Conservation (phyloP, 306 rosid genomes). For the Prosopis cineraria region DNA sequence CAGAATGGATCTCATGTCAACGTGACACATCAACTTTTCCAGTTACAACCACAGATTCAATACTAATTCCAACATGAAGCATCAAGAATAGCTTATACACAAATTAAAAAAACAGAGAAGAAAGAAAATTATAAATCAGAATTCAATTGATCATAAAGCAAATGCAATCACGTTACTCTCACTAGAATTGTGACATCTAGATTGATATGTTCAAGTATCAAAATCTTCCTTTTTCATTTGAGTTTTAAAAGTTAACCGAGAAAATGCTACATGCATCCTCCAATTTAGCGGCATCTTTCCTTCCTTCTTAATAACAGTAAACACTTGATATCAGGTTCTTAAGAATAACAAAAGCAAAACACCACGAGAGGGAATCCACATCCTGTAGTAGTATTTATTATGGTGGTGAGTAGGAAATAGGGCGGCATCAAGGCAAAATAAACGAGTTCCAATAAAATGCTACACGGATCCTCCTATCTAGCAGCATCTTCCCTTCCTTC, state of each 20-base stretch:
- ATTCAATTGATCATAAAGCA: not conserved
- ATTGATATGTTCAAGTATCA: not conserved
- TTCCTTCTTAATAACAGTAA: not conserved
- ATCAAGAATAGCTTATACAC: not conserved
- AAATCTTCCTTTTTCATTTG: not conserved
- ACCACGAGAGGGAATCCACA: not conserved
- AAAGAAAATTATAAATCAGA: not conserved
- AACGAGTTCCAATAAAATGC: not conserved
- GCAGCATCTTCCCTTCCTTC: no score
- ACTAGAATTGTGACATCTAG: not conserved
- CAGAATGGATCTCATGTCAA: not conserved
- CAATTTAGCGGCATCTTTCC: not conserved
- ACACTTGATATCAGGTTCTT: not conserved
- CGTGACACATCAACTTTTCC: not conserved
- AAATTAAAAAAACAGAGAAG: not conserved
- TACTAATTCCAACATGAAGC: not conserved
- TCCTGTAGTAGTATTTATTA: no score
- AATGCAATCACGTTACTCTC: not conserved
- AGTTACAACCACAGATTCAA: not conserved
- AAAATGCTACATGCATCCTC: not conserved
- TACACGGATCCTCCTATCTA: no score
- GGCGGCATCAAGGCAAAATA: not conserved
- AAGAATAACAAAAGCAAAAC: not conserved
- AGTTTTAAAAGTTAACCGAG: not conserved
- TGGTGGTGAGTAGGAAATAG: not conserved